phyloP scores from a whole-genome alignment of 2,329 filamentous ascomycete species.

The Colletotrichum sp. region DNA sequence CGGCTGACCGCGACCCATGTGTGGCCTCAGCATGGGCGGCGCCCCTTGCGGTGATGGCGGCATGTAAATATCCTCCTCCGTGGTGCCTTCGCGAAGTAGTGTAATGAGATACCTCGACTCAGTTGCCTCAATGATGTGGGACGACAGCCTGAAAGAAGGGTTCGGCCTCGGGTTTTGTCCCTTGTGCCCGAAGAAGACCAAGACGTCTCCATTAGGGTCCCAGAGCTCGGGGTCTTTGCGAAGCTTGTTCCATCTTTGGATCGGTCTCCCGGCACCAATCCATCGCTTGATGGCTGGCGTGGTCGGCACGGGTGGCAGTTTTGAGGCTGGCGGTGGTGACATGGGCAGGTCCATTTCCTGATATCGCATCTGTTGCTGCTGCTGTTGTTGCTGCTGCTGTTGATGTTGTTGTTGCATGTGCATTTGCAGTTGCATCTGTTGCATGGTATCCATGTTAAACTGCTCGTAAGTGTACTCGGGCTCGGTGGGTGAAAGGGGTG shows the following conservation, averaged over 20 bases:
- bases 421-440: conserved; percentile 14
- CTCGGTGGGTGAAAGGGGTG: conserved; percentile 10
- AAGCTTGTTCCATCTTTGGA: conserved; percentile 61
- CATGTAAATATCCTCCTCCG: conserved; percentile 50
- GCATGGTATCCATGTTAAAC: conserved; percentile 11
- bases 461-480: conserved; percentile 22
- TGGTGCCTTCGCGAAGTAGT: conserved; percentile 57
- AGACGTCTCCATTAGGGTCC: conserved; percentile 65
- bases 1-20: conserved; percentile 36
- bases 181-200: conserved; percentile 59
- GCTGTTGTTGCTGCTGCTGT: not conserved
- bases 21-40: conserved; percentile 42
- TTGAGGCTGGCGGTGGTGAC: conserved; percentile 23
- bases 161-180: conserved; percentile 48
- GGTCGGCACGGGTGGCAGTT: conserved; percentile 27
- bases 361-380: conserved; percentile 6
- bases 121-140: conserved; percentile 62
- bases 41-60: conserved; percentile 48
- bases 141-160: conserved; percentile 62
- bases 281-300: conserved; percentile 55
- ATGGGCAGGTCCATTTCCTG: conserved; percentile 16
- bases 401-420: conserved; percentile 13
- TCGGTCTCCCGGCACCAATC: conserved; percentile 53
- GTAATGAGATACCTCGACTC: conserved; percentile 60
- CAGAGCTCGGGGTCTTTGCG: conserved; percentile 65